Evolutionary conservation across 1,284 basidiomycete species (phyloP), one percentile per base, ranked within the genome.

Genomic region (Erythrobasidium hasegawianum): DNA sequence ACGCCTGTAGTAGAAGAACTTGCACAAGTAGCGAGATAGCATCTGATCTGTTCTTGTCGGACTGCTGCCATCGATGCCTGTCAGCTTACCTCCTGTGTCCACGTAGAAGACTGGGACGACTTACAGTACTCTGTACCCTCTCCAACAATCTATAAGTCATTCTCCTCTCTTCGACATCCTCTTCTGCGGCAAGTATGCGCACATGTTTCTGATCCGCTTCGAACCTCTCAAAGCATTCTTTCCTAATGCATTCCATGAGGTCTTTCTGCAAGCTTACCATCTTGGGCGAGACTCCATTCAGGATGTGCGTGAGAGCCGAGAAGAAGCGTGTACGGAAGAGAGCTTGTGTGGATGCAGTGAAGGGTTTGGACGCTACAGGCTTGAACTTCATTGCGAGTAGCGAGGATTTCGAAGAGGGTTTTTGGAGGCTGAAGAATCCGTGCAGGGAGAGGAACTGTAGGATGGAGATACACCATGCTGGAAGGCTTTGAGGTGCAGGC

Each of bases 381-480:
- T 90, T 70, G 3, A 49, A 43, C 1, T 43, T 27, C 0, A 16
- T 22, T 20, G 53, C 14, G 0, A 60, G 24, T 10, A n/a, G 16
- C 16, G 14, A 16, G 57, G 83, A 82, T 75, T 87, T 89, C 72
- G 86, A 84, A 61, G 85, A 84, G 73, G 85, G 85, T 79, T 89
- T 91, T 72, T 83, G 79, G 50, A 85, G 79, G 29, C 78, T 74
- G 76, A 93, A 96, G 68, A 94, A 83, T 0, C 92, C 93, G 73
- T 95, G 83, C 3, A 91, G 83, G 55, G 84, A 79, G 41, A 97
- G 80, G 84, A 91, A 95, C 70, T 92, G 85, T 43, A 97, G 81
- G 55, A 93, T 80, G 10, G 82, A 81, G 81, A 74, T 95, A 90
- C 60, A 83, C 81, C 62, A 65, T 13, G 18, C 33, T 18, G 43